Conservation (phyloP, 2,329 filamentous ascomycete genomes). For the Talaromyces pinophilus region DNA sequence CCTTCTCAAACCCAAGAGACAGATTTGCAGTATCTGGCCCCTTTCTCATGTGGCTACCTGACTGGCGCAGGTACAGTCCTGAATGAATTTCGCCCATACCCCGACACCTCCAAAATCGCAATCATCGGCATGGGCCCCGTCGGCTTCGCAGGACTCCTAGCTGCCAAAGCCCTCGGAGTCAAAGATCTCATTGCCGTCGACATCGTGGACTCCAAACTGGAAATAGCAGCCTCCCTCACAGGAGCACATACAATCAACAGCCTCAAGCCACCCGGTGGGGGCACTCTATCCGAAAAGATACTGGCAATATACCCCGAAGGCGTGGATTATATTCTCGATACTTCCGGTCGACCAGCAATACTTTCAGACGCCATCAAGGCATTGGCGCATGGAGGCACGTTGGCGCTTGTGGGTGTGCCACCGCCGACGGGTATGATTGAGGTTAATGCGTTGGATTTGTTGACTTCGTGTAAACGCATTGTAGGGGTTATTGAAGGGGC, state of each 20-base stretch:
- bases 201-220: constrained; percentile 5
- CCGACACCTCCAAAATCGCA: neutral
- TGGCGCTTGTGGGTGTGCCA: constrained; percentile 8
- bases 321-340: constrained; percentile 3
- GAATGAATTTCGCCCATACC: constrained; percentile 1
- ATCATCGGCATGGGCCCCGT: constrained; percentile 10
- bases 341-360: neutral
- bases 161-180: constrained; percentile 2
- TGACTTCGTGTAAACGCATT: constrained; percentile 6
- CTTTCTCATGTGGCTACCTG: constrained; percentile 3
- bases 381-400: neutral
- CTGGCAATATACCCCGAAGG: constrained; percentile 1
- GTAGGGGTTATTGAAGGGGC: constrained; percentile 4
- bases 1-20: neutral
- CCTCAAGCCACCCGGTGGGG: neutral
- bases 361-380: constrained; percentile 2
- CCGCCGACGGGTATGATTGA: constrained; percentile 3
- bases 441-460: constrained; percentile 10
- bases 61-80: constrained; percentile 5
- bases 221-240: neutral
- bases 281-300: neutral
- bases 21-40: neutral
- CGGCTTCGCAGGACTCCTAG: neutral
- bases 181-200: constrained; percentile 1
- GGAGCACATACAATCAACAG: constrained; percentile 7